These are phyloP conservation scores for Fagopyrum tataricum DNA, from an alignment of 148 eudicot genomes.

Conservation along the genomic window DNA sequence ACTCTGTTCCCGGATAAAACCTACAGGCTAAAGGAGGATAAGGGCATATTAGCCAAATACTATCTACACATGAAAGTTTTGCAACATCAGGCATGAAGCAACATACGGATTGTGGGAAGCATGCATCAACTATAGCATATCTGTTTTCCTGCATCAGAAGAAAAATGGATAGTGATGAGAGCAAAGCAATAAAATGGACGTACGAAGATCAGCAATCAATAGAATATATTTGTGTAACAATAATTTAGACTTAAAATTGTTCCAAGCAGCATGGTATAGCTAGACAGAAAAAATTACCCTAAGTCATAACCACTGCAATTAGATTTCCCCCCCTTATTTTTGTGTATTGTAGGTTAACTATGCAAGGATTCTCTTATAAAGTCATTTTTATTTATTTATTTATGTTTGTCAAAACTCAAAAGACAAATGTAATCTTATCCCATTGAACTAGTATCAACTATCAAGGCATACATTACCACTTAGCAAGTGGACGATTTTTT, in stretches of 20 bases:
- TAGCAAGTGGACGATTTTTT: background rate
- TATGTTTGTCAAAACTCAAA: background rate
- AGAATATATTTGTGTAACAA: background rate
- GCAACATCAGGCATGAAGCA: slow-evolving; percentile 12
- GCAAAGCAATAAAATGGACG: background rate
- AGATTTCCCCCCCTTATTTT: background rate
- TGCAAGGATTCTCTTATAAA: background rate
- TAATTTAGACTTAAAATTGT: background rate
- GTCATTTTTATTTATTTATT: background rate
- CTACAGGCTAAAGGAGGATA: slow-evolving; percentile 68
- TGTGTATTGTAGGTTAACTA: background rate
- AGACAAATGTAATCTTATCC: background rate
- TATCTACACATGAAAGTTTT: background rate
- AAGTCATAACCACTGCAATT: background rate
- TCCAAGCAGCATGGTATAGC: background rate
- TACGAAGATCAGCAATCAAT: background rate
- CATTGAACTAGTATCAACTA: background rate
- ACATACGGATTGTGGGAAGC: slow-evolving; percentile 79
- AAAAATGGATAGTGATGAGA: background rate
- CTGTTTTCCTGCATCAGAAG: slow-evolving; percentile 70
- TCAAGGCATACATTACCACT: background rate
- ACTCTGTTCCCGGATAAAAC: slow-evolving; percentile 86
- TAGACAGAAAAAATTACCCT: background rate
- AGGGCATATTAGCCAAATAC: slow-evolving; percentile 14
- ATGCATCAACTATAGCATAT: slow-evolving; percentile 76